These are phyloP conservation scores for Hagleromyces aurorensis DNA, from an alignment of 805 yeast species.

Conservation along the genomic window DNA sequence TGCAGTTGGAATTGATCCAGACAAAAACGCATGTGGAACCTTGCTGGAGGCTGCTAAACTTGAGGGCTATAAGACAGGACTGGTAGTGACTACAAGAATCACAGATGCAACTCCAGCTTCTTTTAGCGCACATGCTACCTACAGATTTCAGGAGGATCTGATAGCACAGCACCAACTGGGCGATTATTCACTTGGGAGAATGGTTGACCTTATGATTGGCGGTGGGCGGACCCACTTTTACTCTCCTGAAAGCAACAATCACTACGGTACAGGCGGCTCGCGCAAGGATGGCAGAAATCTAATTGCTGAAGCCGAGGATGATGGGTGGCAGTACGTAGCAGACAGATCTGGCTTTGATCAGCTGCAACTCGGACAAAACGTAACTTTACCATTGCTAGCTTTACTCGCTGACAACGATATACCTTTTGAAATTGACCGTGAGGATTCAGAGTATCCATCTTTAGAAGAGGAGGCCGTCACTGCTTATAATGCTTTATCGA, in stretches of 20 bases:
- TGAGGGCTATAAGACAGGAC: conserved; percentile 74
- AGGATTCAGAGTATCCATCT: conserved; percentile 55
- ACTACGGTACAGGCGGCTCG: conserved; percentile 41
- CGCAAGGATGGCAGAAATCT: conserved; percentile 65
- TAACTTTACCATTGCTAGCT: conserved; percentile 68
- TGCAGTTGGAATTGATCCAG: conserved; percentile 78
- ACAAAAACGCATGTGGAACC: conserved; percentile 74
- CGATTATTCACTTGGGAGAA: conserved; percentile 65
- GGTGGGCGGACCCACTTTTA: conserved; percentile 86
- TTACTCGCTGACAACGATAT: conserved; percentile 69
- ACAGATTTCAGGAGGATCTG: conserved; percentile 69
- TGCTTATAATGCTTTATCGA: conserved; percentile 60
- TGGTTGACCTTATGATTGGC: conserved; percentile 79
- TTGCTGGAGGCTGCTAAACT: conserved; percentile 80
- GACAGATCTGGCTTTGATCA: conserved; percentile 52
- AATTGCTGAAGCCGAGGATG: conserved; percentile 48
- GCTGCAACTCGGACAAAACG: conserved; percentile 50
- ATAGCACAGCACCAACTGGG: conserved; percentile 88
- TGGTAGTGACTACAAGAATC: conserved; percentile 86
- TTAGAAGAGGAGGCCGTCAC: conserved; percentile 69
- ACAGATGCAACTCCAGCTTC: conserved; percentile 96
- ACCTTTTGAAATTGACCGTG: conserved; percentile 79
- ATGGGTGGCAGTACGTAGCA: conserved; percentile 57
- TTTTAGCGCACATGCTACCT: conserved; percentile 71
- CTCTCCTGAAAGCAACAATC: conserved; percentile 34